Evolutionary conservation across 192 early-diverging fungal species (phyloP), one percentile per base, ranked within the genome.

Genomic region (Entomortierella lignicola): DNA sequence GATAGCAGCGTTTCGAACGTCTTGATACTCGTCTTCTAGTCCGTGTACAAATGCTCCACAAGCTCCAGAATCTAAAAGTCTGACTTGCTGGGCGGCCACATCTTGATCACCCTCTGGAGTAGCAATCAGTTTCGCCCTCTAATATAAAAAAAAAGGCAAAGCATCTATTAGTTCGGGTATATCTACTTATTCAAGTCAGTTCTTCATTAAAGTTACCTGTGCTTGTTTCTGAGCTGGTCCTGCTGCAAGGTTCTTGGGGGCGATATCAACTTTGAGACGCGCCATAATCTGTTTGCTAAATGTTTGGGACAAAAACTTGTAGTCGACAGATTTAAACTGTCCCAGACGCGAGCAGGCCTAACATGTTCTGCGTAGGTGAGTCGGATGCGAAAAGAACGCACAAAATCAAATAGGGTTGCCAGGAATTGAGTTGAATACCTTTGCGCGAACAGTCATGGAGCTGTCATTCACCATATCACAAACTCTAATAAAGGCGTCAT

Each of bases 31-130:
- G 83, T 99, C 98, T 70, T 99, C 98, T 34, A 97, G 85, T 3
- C 95, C 96, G 77, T 97, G 96, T 17, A 99, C 91, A 88, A 99
- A 99, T 0, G 94, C 94, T 8, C 98, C 98, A 64, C 90, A 95
- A 4, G 94, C 92, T 31, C 93, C 91, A 0, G 94, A 91, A 60
- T 95, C 94, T 41, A 94, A 69, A 25, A 95, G 66, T 47, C 84
- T 80, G 67, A 92, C 86, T 39, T 92, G 89, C 26, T 91, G 85
- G 12, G 90, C 86, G 30, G 89, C 86, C 0, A 90, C 92, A 66
- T 92, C 90, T 47, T 86, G 72, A 67, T 93, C 91, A 21, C 91
- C 93, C 25, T 88, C 84, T 6, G 91, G 87, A 11, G 85, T 89
- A 8, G 91, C 90, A 41, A 91, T 89, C 44, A 73, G 62, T 5